Percentiles rank a stretch among this genome's conserved stretches.
Conservation (phyloP, 139 green algal species). For the Coelastrella sp. region DNA sequence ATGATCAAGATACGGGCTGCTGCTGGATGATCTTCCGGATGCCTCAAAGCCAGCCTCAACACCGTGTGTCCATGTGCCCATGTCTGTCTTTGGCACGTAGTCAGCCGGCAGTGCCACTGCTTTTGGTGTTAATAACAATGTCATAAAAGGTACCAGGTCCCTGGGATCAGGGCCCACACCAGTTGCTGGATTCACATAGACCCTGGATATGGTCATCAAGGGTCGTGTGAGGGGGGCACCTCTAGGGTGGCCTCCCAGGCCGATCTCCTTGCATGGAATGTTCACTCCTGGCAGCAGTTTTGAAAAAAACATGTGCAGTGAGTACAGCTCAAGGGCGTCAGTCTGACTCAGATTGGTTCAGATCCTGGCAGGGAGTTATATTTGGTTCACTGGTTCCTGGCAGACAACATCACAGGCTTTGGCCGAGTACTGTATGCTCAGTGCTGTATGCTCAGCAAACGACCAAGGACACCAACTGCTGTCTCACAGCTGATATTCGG, state of each 20-base stretch:
- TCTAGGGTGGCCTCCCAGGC: too few species aligned
- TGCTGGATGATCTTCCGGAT: not conserved
- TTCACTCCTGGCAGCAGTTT: conserved; percentile 8
- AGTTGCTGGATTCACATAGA: conserved; percentile 30
- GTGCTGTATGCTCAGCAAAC: too few species aligned
- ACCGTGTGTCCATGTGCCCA: not conserved
- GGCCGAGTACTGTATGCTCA: too few species aligned
- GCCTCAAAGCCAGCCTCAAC: not conserved
- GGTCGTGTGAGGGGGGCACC: conserved; percentile 9
- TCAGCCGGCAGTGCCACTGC: not conserved
- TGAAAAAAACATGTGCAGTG: not conserved
- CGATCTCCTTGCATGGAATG: not conserved
- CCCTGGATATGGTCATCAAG: conserved; percentile 23
- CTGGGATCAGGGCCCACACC: not conserved
- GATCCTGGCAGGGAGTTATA: not conserved
- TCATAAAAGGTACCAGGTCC: not conserved
- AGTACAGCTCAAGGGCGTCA: not conserved
- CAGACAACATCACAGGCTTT: too few species aligned
- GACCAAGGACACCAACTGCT: too few species aligned
- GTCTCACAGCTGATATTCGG: too few species aligned
- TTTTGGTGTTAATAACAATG: not conserved
- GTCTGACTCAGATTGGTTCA: too few species aligned
- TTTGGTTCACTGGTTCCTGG: too few species aligned
- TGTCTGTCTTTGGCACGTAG: not conserved
- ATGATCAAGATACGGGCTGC: not conserved